Base-by-base conservation (phyloP, 2,329 filamentous ascomycete species). In the Aspergillus eucalypticola region DNA sequence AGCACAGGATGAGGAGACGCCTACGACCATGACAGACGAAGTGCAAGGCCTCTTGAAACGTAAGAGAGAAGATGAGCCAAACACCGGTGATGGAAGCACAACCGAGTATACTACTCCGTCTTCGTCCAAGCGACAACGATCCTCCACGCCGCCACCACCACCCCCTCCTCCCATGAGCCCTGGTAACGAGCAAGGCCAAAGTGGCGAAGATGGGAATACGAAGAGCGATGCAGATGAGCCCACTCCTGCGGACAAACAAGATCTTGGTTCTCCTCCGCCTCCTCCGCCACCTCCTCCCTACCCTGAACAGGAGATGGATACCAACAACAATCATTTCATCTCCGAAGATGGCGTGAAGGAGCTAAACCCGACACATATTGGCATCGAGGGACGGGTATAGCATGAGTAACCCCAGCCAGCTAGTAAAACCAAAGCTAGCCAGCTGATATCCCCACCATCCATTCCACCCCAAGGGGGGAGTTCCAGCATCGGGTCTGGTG, bases 91-190 rank as follows among this genome's bases (percentile, higher is more conserved):
- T 39, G 64, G 65, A 5, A 66, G 64, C 38, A 55, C 41, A 11
- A 79, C 76, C 15, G 76, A 79, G 1, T 59, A 59, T 48, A 60
- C 58, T n/a, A 78, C 75, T 39, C 69, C 76, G 41, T 84, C 82
- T 1, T 83, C 84, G 1, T 80, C 79, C 1, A 87, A 88, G 65
- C 79, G 81, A n/a, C 84, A 84, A 21, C 83, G 80, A 39, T 73
- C 82, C 27, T 73, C 70, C 25, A 76, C 75, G 21, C 75, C 75
- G 7, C 74, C 73, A 1, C 71, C 74, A 17, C 74, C 74, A 15
- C 74, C 76, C 1, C 75, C 76, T 10, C 71, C 71, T 5, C 71
- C 69, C 6, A 65, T 66, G n/a, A 69, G 66, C 48, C 62, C 60
- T 7, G 61, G 56, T n/a, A 57, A 58, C 39, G 60, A 41, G 56